phyloP scores from a whole-genome alignment of 768 basidiomycete genomes.

The Boletus coccyginus region DNA sequence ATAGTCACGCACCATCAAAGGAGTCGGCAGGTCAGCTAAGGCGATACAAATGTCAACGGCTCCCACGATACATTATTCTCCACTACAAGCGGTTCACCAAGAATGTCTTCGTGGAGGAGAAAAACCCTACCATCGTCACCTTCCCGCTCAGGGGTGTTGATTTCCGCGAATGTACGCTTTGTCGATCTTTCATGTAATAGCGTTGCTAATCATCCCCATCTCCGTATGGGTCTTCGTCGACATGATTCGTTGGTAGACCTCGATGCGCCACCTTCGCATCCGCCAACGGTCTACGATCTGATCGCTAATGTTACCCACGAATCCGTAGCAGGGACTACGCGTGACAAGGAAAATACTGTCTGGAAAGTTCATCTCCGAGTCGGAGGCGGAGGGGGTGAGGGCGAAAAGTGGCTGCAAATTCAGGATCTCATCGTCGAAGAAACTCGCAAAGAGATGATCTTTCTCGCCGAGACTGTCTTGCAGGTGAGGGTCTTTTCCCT shows the following conservation, averaged over 20 bases:
- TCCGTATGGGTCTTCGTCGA: slow-evolving; percentile 25
- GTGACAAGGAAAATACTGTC: slow-evolving; percentile 85
- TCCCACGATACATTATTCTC: slow-evolving; percentile 91
- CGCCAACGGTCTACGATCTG: slow-evolving; percentile 83
- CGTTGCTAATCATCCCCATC: slow-evolving; percentile 19
- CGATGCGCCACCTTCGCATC: slow-evolving; percentile 59
- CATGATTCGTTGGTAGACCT: slow-evolving; percentile 54
- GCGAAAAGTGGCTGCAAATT: slow-evolving; percentile 94
- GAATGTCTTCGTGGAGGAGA: slow-evolving; percentile 96
- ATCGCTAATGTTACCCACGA: slow-evolving; percentile 95
- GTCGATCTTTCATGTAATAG: slow-evolving; percentile 21
- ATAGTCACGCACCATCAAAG: slow-evolving; percentile 38
- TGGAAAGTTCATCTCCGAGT: slow-evolving; percentile 91
- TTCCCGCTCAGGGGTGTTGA: slow-evolving; percentile 94
- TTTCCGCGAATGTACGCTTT: slow-evolving; percentile 79
- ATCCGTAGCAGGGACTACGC: slow-evolving; percentile 92
- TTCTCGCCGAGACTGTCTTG: slow-evolving; percentile 92
- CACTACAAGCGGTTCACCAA: slow-evolving; percentile 97
- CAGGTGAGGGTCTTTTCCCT: slow-evolving; percentile 55
- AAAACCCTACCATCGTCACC: slow-evolving; percentile 98
- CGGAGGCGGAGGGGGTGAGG: slow-evolving; percentile 71
- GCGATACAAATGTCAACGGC: slow-evolving; percentile 83
- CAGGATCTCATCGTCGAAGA: slow-evolving; percentile 97
- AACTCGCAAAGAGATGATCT: slow-evolving; percentile 96
- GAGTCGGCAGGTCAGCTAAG: slow-evolving; percentile 84